Percentiles rank a stretch among this genome's conserved stretches.
These are phyloP conservation scores for Hypomyces perniciosus DNA, from an alignment of 2,329 filamentous ascomycete genomes.

Conservation along the genomic window DNA sequence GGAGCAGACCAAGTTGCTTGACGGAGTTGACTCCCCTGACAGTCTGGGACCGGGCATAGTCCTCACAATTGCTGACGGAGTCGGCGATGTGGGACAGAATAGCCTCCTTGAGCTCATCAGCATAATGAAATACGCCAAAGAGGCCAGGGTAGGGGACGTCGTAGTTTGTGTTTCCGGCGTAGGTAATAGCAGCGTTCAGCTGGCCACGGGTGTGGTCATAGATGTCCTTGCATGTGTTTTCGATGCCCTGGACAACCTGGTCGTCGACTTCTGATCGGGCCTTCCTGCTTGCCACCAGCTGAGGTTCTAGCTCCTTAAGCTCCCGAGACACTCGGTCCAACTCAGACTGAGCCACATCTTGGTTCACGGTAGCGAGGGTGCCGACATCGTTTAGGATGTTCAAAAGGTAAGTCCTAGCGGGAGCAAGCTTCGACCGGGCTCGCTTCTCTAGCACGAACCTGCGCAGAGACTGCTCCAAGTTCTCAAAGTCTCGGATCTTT, in stretches of 20 bases:
- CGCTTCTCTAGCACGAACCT: constrained; percentile 95
- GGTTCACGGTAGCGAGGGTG: constrained; percentile 77
- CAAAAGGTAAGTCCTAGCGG: constrained; percentile 88
- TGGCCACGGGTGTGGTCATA: constrained; percentile 77
- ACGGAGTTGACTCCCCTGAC: constrained; percentile 78
- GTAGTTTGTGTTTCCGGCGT: constrained; percentile 67
- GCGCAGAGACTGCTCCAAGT: constrained; percentile 79
- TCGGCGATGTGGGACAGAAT: constrained; percentile 85
- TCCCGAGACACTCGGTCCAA: constrained; percentile 77
- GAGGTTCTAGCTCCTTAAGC: constrained; percentile 74
- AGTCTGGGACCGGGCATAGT: constrained; percentile 73
- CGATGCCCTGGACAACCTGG: constrained; percentile 73
- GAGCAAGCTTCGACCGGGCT: constrained; percentile 88
- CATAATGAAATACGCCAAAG: constrained; percentile 80
- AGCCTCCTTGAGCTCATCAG: constrained; percentile 84
- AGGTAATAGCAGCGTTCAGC: constrained; percentile 67
- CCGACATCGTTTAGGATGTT: constrained; percentile 88
- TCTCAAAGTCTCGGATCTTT: constrained; percentile 83
- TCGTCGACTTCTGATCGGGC: constrained; percentile 75
- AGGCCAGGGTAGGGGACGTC: constrained; percentile 83
- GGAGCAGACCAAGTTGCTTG: constrained; percentile 79
- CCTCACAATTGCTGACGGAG: constrained; percentile 74
- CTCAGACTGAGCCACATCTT: constrained; percentile 79
- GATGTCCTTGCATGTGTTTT: constrained; percentile 76
- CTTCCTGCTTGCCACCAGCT: constrained; percentile 76